A percentile compares a stretch with the other conserved stretches of the same genome.
Evolutionary conservation across 2,329 filamentous ascomycete genomes (phyloP).

Genomic region (Neocatenulostroma microsporum): DNA sequence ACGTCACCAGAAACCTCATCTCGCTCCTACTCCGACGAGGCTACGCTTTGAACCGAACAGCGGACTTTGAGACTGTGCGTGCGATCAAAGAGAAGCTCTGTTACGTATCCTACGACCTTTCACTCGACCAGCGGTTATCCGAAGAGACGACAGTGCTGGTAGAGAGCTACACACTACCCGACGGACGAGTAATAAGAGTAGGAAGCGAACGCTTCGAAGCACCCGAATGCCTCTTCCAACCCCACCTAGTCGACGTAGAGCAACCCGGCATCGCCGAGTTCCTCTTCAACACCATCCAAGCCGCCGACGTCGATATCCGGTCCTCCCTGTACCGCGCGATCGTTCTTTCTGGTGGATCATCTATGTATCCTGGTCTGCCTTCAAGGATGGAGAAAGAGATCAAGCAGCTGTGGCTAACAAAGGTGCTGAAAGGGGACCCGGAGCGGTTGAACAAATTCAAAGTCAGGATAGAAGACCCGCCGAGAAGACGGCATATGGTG

Average conservation of each 20-base stretch:
- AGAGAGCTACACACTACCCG: slow-evolving; percentile 93
- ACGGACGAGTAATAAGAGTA: slow-evolving; percentile 91
- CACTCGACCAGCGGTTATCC: slow-evolving; percentile 88
- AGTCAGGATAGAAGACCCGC: slow-evolving; percentile 96
- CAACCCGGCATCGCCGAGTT: slow-evolving; percentile 95
- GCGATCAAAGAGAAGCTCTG: slow-evolving; percentile 99
- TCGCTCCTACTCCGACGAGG: slow-evolving; percentile 86
- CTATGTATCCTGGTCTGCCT: slow-evolving; percentile 97
- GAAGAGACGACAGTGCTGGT: slow-evolving; percentile 97
- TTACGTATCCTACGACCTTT: slow-evolving; percentile 97
- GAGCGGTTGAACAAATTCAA: slow-evolving; percentile 97
- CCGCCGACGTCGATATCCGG: slow-evolving; percentile 89
- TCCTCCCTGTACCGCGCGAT: slow-evolving; percentile 94
- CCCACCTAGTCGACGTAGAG: slow-evolving; percentile 93
- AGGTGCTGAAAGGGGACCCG: slow-evolving; percentile 81
- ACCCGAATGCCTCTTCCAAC: slow-evolving; percentile 96
- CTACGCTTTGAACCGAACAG: slow-evolving; percentile 94
- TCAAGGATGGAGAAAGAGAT: slow-evolving; percentile 95
- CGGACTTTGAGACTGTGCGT: slow-evolving; percentile 96
- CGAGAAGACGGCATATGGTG: slow-evolving; percentile 96
- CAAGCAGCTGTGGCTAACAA: slow-evolving; percentile 96
- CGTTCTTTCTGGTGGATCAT: slow-evolving; percentile 90
- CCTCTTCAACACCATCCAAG: slow-evolving; percentile 97
- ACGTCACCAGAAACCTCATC: slow-evolving; percentile 97
- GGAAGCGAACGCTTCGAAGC: slow-evolving; percentile 97